Conservation (phyloP, 2,329 filamentous ascomycete genomes). For the Neopestalotiopsis sp. region DNA sequence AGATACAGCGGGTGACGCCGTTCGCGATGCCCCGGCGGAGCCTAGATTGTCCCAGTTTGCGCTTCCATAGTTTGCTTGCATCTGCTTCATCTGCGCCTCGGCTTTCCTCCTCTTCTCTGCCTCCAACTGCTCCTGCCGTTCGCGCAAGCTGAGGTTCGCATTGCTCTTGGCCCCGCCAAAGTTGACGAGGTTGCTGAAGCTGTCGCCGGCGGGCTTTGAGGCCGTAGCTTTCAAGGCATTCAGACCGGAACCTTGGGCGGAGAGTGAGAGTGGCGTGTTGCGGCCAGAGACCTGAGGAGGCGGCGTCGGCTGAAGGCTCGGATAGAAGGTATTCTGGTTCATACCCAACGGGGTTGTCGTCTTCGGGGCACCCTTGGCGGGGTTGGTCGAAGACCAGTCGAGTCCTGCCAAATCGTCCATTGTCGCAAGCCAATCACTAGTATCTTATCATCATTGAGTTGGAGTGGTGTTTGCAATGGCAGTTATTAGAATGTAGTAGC, state of each 20-base stretch:
- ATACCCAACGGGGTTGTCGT: conserved; percentile 32
- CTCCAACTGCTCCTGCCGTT: conserved; percentile 74
- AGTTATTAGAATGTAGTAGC: background rate
- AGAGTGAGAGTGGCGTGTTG: conserved; percentile 63
- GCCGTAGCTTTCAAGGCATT: conserved; percentile 49
- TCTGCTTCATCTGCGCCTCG: conserved; percentile 72
- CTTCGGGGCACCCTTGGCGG: conserved; percentile 26
- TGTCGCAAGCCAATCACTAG: conserved; percentile 14
- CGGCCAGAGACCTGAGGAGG: conserved; percentile 61
- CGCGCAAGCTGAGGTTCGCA: conserved; percentile 77
- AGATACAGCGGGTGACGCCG: conserved; percentile 45
- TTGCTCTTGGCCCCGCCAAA: conserved; percentile 65
- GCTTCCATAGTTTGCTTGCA: conserved; percentile 80
- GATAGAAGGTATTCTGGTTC: conserved; percentile 36
- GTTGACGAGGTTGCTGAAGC: conserved; percentile 78
- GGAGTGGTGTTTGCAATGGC: conserved; percentile 4
- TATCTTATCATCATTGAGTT: conserved; percentile 33
- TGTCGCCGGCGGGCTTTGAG: conserved; percentile 66
- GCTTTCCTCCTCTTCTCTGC: conserved; percentile 74
- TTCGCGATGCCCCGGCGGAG: conserved; percentile 54
- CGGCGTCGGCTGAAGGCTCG: conserved; percentile 59
- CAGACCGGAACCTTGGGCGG: conserved; percentile 52
- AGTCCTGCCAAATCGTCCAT: conserved; percentile 42
- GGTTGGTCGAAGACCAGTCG: conserved; percentile 39
- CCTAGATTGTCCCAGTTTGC: conserved; percentile 73